Conservation (phyloP, 306 rosid species). For the Fragaria ananassa region DNA sequence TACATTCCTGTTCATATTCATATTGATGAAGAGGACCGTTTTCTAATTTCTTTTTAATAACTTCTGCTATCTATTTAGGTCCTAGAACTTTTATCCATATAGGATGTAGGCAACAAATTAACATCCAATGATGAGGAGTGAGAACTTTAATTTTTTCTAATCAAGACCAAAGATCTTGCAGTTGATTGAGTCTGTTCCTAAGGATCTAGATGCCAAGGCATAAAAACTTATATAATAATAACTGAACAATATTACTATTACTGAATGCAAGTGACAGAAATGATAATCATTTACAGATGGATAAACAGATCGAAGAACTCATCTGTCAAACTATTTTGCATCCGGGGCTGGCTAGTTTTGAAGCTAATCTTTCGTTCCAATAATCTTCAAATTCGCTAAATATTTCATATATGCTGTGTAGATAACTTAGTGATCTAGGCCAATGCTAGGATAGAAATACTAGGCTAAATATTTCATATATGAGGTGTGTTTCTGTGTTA, state of each 20-base stretch:
- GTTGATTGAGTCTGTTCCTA: background rate
- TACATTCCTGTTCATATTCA: constrained; percentile 2
- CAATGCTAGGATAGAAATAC: background rate
- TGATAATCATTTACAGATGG: background rate
- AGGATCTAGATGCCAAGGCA: background rate
- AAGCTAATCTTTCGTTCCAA: background rate
- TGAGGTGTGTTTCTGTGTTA: background rate
- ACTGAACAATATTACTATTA: background rate
- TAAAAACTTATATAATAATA: background rate
- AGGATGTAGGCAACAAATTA: background rate
- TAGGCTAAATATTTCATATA: no score
- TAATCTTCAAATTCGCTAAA: background rate
- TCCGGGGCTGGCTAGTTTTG: background rate
- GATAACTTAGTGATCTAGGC: background rate
- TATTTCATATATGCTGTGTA: background rate
- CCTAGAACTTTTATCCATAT: background rate
- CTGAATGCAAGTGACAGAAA: background rate
- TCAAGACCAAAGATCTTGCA: background rate
- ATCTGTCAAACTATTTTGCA: background rate
- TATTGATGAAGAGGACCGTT: background rate
- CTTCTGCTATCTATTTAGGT: background rate
- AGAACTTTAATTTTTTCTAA: background rate
- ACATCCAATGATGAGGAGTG: background rate
- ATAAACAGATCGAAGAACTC: background rate
- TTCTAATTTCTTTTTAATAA: background rate